These are phyloP conservation scores for Heliamphora pulchella DNA, from an alignment of 179 eudicot species.

Conservation along the genomic window DNA sequence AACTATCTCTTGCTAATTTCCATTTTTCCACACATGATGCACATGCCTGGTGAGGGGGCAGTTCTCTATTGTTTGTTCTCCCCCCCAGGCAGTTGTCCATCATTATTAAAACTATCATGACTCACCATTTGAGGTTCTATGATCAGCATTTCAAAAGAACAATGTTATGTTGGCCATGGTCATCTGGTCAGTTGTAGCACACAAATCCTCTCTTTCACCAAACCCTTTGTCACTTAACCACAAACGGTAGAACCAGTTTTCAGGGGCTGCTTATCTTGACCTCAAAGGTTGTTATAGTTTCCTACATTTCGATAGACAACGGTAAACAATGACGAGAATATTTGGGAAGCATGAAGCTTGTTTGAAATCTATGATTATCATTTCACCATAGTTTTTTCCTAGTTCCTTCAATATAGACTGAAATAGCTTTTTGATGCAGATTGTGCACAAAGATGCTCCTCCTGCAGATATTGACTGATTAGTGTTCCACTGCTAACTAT, in stretches of 20 bases:
- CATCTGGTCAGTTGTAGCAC: background rate
- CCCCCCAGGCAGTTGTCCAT: too few relatives aligned
- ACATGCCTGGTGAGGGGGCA: background rate
- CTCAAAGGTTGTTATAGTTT: background rate
- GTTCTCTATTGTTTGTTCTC: background rate
- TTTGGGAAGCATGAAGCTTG: background rate
- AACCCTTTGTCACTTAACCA: background rate
- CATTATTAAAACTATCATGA: background rate
- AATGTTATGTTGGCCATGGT: background rate
- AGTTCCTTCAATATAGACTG: constrained; percentile 4
- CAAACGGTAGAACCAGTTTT: background rate
- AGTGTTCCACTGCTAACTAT: background rate
- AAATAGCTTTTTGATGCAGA: constrained; percentile 29
- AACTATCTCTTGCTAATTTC: too few relatives aligned
- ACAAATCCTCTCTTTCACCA: background rate
- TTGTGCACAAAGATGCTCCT: constrained; percentile 50
- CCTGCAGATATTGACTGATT: constrained; percentile 35
- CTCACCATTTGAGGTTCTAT: background rate
- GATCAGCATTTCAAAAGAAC: background rate
- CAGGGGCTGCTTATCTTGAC: background rate
- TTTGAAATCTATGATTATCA: background rate
- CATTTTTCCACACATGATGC: background rate
- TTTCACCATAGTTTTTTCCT: constrained; percentile 7
- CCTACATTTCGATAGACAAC: background rate
- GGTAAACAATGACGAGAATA: background rate